Evolutionary conservation across 305 asterid species (phyloP).

Genomic region (Plantago rigida): DNA sequence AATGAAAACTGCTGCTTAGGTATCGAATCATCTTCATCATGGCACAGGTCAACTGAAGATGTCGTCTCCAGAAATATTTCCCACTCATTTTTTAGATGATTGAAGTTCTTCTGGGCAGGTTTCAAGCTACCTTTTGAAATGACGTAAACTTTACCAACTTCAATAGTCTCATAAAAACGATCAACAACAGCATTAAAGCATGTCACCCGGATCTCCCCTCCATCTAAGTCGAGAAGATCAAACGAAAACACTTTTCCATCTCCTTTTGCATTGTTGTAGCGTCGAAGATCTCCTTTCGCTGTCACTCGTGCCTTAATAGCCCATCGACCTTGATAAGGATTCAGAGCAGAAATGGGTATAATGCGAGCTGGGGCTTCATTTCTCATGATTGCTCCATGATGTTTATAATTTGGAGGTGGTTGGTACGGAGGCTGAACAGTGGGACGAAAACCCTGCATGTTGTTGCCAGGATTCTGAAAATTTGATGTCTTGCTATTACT

Average conservation of each 20-base stretch:
- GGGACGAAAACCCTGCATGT: constrained; percentile 52
- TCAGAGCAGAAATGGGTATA: constrained; percentile 81
- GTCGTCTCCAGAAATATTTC: constrained; percentile 70
- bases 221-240: constrained; percentile 90
- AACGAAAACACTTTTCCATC: constrained; percentile 94
- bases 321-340: constrained; percentile 98
- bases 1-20: constrained; percentile 85
- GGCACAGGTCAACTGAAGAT: constrained; percentile 70
- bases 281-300: constrained; percentile 82
- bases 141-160: constrained; percentile 76
- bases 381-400: constrained; percentile 77
- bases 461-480: constrained; percentile 34
- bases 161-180: constrained; percentile 60
- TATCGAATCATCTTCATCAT: constrained; percentile 77
- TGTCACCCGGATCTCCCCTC: constrained; percentile 88
- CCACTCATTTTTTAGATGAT: constrained; percentile 95
- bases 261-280: constrained; percentile 87
- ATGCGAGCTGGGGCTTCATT: constrained; percentile 94
- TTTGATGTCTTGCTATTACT: constrained; percentile 29
- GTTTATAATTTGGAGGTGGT: constrained; percentile 79
- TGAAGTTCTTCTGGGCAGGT: constrained; percentile 89
- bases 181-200: constrained; percentile 87
- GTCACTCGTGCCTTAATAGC: constrained; percentile 94
- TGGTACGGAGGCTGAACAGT: constrained; percentile 78
- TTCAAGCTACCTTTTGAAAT: constrained; percentile 83